Conservation (phyloP, 306 rosid genomes). For the Gastrolobium bilobum region DNA sequence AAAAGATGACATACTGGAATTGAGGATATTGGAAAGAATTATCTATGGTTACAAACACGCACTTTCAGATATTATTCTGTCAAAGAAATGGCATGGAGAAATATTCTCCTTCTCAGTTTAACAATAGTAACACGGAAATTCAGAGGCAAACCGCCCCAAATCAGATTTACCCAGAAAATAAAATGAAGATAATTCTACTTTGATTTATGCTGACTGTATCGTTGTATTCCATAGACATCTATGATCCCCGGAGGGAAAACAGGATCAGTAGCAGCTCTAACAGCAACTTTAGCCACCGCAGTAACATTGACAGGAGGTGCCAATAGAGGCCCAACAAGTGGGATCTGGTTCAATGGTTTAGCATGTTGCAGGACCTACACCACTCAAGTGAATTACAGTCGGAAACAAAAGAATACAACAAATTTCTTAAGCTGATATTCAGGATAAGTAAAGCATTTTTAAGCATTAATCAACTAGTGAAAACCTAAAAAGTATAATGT, state of each 20-base stretch:
- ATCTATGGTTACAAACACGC: slow-evolving; percentile 34
- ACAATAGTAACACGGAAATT: slow-evolving; percentile 20
- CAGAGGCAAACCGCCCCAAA: slow-evolving; percentile 42
- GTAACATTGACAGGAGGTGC: slow-evolving; percentile 89
- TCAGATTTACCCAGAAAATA: slow-evolving; percentile 31
- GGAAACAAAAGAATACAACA: not conserved
- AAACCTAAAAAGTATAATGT: not conserved
- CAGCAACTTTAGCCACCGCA: slow-evolving; percentile 83
- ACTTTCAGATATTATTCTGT: slow-evolving; percentile 49
- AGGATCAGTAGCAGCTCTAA: slow-evolving; percentile 94
- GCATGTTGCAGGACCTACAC: slow-evolving; percentile 78
- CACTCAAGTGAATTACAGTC: slow-evolving; percentile 40
- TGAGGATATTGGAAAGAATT: slow-evolving; percentile 32
- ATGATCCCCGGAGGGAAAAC: slow-evolving; percentile 94
- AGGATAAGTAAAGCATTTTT: slow-evolving; percentile 24
- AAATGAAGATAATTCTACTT: slow-evolving; percentile 45
- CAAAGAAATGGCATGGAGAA: slow-evolving; percentile 27
- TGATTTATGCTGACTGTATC: slow-evolving; percentile 73
- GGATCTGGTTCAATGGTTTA: slow-evolving; percentile 74
- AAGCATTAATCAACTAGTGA: not conserved
- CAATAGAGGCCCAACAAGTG: slow-evolving; percentile 88
- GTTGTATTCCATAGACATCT: slow-evolving; percentile 82
- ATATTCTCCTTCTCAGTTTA: slow-evolving; percentile 42
- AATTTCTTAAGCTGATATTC: slow-evolving; percentile 37
- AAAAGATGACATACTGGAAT: slow-evolving; percentile 19